Conservation (phyloP, 805 yeast genomes). For the Kregervanrija fluxuum region DNA sequence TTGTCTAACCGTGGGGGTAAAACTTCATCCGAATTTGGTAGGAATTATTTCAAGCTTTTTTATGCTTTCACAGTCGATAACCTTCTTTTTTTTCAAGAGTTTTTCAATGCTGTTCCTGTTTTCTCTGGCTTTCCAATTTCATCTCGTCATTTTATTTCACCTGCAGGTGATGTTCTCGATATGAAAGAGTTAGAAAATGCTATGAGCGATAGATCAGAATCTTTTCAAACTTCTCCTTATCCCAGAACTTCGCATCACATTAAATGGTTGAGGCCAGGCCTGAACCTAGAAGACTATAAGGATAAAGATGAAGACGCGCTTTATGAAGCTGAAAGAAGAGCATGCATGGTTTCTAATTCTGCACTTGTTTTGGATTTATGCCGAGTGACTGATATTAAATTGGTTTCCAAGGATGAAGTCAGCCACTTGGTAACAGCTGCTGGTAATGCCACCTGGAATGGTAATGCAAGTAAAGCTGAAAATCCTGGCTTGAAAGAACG, state of each 20-base stretch:
- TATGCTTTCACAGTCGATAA: constrained; percentile 62
- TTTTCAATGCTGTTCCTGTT: constrained; percentile 57
- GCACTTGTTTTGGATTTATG: constrained; percentile 56
- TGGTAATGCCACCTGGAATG: constrained; percentile 24
- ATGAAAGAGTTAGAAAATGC: constrained; percentile 16
- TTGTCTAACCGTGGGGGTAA: constrained; percentile 45
- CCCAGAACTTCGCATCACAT: constrained; percentile 47
- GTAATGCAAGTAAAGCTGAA: background rate
- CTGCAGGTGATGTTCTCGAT: constrained; percentile 30
- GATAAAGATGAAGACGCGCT: constrained; percentile 50
- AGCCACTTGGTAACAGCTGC: constrained; percentile 24
- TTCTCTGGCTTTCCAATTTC: constrained; percentile 15
- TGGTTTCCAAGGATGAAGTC: constrained; percentile 23
- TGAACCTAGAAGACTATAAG: constrained; percentile 34
- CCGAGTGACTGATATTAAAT: constrained; percentile 34
- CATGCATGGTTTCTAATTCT: constrained; percentile 48
- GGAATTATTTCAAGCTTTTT: constrained; percentile 42
- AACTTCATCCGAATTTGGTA: constrained; percentile 18
- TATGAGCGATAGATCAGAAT: constrained; percentile 24
- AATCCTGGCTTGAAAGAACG: background rate
- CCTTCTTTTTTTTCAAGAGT: constrained; percentile 50
- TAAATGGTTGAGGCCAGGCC: constrained; percentile 47
- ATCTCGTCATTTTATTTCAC: constrained; percentile 17
- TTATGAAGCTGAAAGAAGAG: constrained; percentile 58
- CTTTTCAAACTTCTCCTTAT: constrained; percentile 48